These are phyloP conservation scores for Juglanconis oblonga DNA, from an alignment of 2,329 filamentous ascomycete species.

Conservation along the genomic window DNA sequence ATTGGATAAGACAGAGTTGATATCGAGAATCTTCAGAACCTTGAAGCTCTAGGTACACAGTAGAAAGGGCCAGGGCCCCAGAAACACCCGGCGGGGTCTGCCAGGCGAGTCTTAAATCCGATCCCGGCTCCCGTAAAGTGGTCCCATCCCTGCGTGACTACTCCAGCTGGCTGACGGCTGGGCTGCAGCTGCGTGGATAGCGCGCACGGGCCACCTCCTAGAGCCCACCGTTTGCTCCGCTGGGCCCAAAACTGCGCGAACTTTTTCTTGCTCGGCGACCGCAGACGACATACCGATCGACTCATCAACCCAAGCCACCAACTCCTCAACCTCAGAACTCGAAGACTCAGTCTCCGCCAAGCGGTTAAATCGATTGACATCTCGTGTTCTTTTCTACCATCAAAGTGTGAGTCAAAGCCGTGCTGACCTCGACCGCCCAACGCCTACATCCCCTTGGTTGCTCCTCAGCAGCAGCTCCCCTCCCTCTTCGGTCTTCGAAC, in stretches of 20 bases:
- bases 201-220: too few species aligned
- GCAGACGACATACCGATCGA: slow-evolving; percentile 21
- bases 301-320: slow-evolving; percentile 25
- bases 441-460: background rate
- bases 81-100: too few species aligned
- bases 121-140: too few species aligned
- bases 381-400: slow-evolving; percentile 65
- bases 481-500: background rate
- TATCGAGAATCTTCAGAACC: background rate
- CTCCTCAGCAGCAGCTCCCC: background rate
- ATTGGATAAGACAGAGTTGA: slow-evolving; percentile 1
- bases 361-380: slow-evolving; percentile 99
- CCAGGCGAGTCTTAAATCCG: too few species aligned
- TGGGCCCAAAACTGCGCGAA: slow-evolving; percentile 23
- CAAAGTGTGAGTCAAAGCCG: slow-evolving; percentile 19
- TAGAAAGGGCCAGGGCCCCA: background rate
- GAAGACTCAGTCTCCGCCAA: slow-evolving; percentile 99
- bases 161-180: too few species aligned
- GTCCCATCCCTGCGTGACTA: too few species aligned
- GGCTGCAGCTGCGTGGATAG: too few species aligned
- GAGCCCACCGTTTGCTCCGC: background rate
- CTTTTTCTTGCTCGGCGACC: slow-evolving; percentile 22
- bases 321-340: slow-evolving; percentile 61
- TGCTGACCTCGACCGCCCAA: background rate
- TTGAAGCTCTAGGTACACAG: too few species aligned